Evolutionary conservation across 805 yeast genomes (phyloP), one percentile per base, ranked within the genome.

Genomic region (Blastobotrys peoriensis): DNA sequence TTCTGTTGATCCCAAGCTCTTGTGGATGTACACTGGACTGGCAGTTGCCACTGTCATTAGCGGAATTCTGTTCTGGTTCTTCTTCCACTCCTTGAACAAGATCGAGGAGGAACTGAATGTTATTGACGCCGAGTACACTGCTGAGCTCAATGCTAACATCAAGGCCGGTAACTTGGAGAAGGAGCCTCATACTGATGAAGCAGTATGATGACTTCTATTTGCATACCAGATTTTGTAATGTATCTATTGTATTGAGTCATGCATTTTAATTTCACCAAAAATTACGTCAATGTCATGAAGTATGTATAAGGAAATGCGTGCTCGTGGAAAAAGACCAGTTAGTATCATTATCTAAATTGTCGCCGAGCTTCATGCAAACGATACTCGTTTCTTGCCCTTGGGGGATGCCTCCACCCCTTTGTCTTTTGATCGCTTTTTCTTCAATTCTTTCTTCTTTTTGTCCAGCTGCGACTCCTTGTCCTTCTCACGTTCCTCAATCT

Each of bases 401-500:
- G 36, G 38, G 16, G 42, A 18, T 18, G 44, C 27, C 17, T 22
- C 41, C 41, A 23, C 36, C 42, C 36, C 36, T 50, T 48, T 40
- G 34, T 44, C 37, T 49, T 41, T 4, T 43, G 43, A 25, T 43
- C 43, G 8, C 61, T 81, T 85, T 53, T 71, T 76, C 62, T 76
- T 85, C 44, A 91, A 70, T 61, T 88, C 95, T 23, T 68, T 68
- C 66, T 87, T 88, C 63, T 84, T 89, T 45, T 71, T 77, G 51
- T 87, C 94, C 36, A 88, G 64, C 60, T 81, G 81, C 44, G 71
- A 74, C 48, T 72, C 67, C 67, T 87, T 86, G 27, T 68, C 78
- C 43, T 75, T 74, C 56, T 91, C 96, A 60, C 82, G 83, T 61
- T 83, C 71, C 61, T 91, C 97, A 51, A 91, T 77, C 63, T 93